Base-by-base conservation (phyloP, 1,284 basidiomycete species). In the Heterobasidion irregulare region DNA sequence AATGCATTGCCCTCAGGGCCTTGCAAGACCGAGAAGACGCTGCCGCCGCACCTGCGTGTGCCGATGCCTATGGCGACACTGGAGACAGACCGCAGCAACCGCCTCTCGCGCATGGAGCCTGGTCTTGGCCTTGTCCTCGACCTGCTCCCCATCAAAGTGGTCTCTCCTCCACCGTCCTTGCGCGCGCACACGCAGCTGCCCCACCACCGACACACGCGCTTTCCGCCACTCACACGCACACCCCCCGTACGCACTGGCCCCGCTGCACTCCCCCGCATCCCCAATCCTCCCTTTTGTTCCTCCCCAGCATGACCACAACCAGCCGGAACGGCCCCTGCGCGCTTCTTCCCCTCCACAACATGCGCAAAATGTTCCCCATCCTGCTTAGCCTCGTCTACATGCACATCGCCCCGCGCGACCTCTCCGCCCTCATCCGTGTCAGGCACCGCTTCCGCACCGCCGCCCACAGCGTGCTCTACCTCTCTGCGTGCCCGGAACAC, bases 381-480 rank as follows among this genome's bases (percentile, higher is more conserved):
- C 56, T 54, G 0, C 56, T 59, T 2, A 57, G 53, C n/a, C 57
- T 55, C 48, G n/a, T 57, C 48, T 54, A 68, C 33, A 48, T 62
- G 12, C 60, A 65, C 34, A 35, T 67, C 2, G 62, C 68, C 2
- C 64, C 59, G 35, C 33, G 55, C 8, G 64, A 63, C 51, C 56
- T 68, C 8, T 48, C 67, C n/a, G 53, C 62, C 2, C 60, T 69
- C 52, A 62, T n/a, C 65, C 4, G 52, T 9, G 65, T 66, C 13
- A 69, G 66, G 16, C 60, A 56, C 19, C 49, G 57, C 9, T 67
- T 69, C 56, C 60, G 63, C 13, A 47, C 57, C 7, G 61, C 66
- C 0, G 65, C 68, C 0, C 60, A 62, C 1, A 52, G 54, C 1
- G 62, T 60, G 13, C 59, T 70, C 16, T 71, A 70, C 57, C 57